Evolutionary conservation across 345 rosid species (phyloP).

Genomic region (Citrus glauca): DNA sequence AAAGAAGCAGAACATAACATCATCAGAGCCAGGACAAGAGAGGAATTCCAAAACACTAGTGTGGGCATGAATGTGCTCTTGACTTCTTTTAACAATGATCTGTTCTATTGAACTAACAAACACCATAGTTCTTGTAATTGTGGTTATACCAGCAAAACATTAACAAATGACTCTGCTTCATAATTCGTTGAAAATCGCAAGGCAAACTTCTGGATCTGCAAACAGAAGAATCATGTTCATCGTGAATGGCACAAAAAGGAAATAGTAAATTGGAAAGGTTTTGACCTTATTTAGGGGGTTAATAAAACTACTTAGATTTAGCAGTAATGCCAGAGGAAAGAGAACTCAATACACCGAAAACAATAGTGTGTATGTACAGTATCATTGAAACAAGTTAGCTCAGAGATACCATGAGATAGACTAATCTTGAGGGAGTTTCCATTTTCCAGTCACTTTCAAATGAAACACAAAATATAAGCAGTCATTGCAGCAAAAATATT

Average conservation of each 20-base stretch:
- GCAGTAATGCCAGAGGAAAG: neutral
- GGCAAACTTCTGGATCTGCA: slow-evolving; percentile 88
- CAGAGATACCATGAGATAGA: neutral
- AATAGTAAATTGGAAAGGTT: slow-evolving; percentile 4
- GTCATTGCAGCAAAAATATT: neutral
- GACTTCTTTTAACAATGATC: neutral
- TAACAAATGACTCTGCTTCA: slow-evolving; percentile 55
- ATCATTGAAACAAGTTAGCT: neutral
- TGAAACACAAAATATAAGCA: neutral
- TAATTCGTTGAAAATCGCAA: slow-evolving; percentile 48
- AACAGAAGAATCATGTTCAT: slow-evolving; percentile 10
- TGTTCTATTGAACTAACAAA: neutral
- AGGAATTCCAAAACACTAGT: neutral
- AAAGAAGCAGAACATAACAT: slow-evolving; percentile 13
- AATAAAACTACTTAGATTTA: neutral
- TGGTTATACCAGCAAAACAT: slow-evolving; percentile 49
- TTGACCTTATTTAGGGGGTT: neutral
- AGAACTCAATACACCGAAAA: neutral
- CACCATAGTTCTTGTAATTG: slow-evolving; percentile 1
- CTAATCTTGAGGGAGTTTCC: neutral
- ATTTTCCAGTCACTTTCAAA: neutral
- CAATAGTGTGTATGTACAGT: neutral
- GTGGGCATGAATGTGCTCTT: neutral
- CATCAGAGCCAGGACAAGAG: slow-evolving; percentile 8
- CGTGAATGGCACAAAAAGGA: neutral